These are phyloP conservation scores for Turritis glabra DNA, from an alignment of 345 rosid species.

Conservation along the genomic window DNA sequence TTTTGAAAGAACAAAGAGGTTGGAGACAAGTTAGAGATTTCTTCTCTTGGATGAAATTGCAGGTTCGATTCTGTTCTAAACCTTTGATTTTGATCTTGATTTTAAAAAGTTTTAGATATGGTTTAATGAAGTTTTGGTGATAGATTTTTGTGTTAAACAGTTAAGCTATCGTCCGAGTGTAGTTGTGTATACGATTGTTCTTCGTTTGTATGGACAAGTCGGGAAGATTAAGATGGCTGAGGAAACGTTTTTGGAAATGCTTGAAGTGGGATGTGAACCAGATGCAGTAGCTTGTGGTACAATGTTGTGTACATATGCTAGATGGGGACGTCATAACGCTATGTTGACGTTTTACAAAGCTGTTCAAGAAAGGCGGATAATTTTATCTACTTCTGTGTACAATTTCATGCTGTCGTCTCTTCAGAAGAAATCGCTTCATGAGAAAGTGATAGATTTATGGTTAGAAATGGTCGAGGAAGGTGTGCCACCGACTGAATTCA, in stretches of 20 bases:
- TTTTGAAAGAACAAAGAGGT: conserved; percentile 77
- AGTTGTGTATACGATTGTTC: conserved; percentile 68
- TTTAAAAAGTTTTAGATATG: background rate
- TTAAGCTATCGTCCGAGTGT: conserved; percentile 77
- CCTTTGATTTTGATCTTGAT: background rate
- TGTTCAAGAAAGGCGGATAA: conserved; percentile 60
- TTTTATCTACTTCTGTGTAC: conserved; percentile 66
- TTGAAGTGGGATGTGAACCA: conserved; percentile 83
- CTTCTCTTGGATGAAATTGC: conserved; percentile 94
- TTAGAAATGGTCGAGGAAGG: conserved; percentile 57
- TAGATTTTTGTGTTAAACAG: conserved; percentile 63
- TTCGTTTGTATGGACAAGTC: conserved; percentile 79
- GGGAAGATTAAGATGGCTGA: conserved; percentile 92
- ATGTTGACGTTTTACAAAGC: conserved; percentile 81
- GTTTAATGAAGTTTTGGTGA: conserved; percentile 38
- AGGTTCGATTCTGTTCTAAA: conserved; percentile 41
- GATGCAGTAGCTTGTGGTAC: conserved; percentile 96
- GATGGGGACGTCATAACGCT: conserved; percentile 89
- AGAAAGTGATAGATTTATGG: conserved; percentile 72
- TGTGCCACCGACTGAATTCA: conserved; percentile 62
- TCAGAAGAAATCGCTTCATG: conserved; percentile 82
- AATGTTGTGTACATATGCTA: conserved; percentile 86
- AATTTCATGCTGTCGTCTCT: conserved; percentile 91
- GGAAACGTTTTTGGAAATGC: conserved; percentile 88
- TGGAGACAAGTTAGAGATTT: conserved; percentile 85